Percentiles rank a stretch among this genome's conserved stretches.
These are phyloP conservation scores for Phytopythium aichiense DNA, from an alignment of 352 stramenopile species.

Conservation along the genomic window DNA sequence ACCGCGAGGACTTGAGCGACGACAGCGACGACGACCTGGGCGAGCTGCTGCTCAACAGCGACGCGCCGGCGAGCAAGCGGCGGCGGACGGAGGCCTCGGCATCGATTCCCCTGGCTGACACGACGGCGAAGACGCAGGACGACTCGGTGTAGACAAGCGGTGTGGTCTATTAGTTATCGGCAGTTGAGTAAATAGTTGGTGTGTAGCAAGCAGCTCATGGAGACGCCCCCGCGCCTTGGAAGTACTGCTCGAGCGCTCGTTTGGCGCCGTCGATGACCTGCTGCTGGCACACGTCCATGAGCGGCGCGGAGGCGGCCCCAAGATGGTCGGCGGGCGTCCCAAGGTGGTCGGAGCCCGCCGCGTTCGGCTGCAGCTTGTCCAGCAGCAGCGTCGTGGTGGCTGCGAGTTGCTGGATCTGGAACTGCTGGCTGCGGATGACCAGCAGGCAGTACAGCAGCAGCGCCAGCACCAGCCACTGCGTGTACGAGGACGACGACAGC, in stretches of 20 bases:
- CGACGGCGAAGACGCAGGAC: no score
- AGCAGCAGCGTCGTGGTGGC: slow-evolving; percentile 31
- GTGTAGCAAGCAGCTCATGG: background rate
- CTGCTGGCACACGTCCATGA: slow-evolving; percentile 25
- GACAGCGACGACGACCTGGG: slow-evolving; percentile 1
- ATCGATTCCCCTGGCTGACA: no score
- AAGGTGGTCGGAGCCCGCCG: slow-evolving; percentile 10
- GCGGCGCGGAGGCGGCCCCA: slow-evolving; percentile 11
- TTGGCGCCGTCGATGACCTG: slow-evolving; percentile 17
- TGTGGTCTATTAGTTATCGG: background rate
- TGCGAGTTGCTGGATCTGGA: slow-evolving; percentile 40
- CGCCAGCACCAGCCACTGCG: slow-evolving; percentile 29
- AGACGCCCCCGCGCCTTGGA: slow-evolving; percentile 11
- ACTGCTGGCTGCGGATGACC: slow-evolving; percentile 33
- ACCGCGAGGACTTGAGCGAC: background rate
- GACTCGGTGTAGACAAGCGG: background rate
- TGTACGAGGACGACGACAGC: slow-evolving; percentile 12
- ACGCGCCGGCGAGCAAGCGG: background rate
- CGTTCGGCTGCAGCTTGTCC: slow-evolving; percentile 17
- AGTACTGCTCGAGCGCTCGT: slow-evolving; percentile 23
- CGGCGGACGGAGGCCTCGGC: background rate
- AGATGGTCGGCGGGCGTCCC: slow-evolving; percentile 10
- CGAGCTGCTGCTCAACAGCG: background rate
- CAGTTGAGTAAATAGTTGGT: background rate
- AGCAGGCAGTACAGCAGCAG: slow-evolving; percentile 34